phyloP scores from a whole-genome alignment of 78 protist species.

The slime mould (Dictyostelium discoideum) region DNA sequence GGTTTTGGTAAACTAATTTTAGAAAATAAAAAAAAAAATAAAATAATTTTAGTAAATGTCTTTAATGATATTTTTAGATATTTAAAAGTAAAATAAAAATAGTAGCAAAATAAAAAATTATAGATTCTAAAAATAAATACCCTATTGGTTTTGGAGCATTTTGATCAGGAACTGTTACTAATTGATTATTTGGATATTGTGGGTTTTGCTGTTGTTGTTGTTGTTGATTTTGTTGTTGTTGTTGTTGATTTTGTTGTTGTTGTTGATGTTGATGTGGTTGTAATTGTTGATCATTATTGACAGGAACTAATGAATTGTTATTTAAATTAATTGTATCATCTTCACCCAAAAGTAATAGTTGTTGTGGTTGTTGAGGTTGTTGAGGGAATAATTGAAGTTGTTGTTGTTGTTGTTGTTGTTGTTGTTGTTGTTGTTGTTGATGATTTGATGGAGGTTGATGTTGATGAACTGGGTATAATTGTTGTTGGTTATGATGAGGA shows the following conservation, averaged over 20 bases:
- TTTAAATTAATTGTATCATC: neutral
- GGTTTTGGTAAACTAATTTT: slow-evolving; percentile 34
- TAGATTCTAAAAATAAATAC: neutral
- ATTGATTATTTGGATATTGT: neutral
- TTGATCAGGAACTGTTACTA: neutral
- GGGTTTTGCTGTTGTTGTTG: neutral
- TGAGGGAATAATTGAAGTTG: neutral
- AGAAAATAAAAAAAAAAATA: neutral
- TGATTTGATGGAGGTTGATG: neutral
- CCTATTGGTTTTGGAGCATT: neutral
- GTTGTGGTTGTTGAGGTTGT: slow-evolving; percentile 5
- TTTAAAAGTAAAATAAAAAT: too few relatives aligned
- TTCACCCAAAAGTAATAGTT: neutral
- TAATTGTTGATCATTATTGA: neutral
- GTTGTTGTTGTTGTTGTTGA: neutral
- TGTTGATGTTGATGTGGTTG: neutral
- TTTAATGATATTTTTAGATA: neutral
- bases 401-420: neutral
- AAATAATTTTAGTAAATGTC: neutral
- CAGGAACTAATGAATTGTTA: neutral
- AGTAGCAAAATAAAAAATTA: too few relatives aligned
- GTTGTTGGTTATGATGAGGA: neutral
- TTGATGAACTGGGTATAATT: neutral
- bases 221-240: neutral
- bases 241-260: neutral